phyloP scores from a whole-genome alignment of 495 filamentous ascomycete genomes.

The Penicillium turbatum region DNA sequence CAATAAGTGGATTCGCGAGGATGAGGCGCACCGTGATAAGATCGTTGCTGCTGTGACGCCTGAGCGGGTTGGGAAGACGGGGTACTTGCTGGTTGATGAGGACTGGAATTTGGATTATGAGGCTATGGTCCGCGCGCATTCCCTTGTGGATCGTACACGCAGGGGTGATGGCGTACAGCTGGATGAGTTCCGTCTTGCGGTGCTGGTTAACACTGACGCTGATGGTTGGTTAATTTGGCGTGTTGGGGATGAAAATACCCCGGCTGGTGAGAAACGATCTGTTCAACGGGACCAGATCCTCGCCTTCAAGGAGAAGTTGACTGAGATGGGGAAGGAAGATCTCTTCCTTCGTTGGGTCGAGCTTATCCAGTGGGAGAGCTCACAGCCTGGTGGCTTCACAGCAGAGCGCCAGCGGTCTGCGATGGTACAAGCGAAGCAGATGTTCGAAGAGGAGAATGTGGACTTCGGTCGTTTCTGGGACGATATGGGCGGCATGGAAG shows the following conservation, averaged over 20 bases:
- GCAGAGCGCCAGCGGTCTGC: conserved; percentile 60
- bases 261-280: conserved; percentile 45
- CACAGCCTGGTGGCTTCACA: conserved; percentile 67
- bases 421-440: conserved; percentile 59
- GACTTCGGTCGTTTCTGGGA: conserved; percentile 75
- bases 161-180: conserved; percentile 47
- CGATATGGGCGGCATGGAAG: conserved; percentile 63
- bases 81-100: conserved; percentile 70
- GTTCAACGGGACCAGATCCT: conserved; percentile 57
- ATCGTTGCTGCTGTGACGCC: conserved; percentile 61
- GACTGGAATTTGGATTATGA: conserved; percentile 80
- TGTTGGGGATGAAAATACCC: conserved; percentile 48
- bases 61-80: conserved; percentile 64
- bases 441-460: conserved; percentile 66
- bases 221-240: conserved; percentile 63
- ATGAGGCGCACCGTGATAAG: conserved; percentile 46
- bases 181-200: conserved; percentile 55
- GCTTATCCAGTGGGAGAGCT: conserved; percentile 76
- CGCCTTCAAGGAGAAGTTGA: conserved; percentile 65
- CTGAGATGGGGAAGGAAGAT: conserved; percentile 70
- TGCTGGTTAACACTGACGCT: conserved; percentile 60
- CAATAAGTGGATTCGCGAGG: conserved; percentile 41
- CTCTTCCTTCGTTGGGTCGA: conserved; percentile 86
- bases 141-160: conserved; percentile 47
- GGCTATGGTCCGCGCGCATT: conserved; percentile 65